These are phyloP conservation scores for Paecilomyces fulvus DNA, from an alignment of 2,329 filamentous ascomycete genomes.

Conservation along the genomic window DNA sequence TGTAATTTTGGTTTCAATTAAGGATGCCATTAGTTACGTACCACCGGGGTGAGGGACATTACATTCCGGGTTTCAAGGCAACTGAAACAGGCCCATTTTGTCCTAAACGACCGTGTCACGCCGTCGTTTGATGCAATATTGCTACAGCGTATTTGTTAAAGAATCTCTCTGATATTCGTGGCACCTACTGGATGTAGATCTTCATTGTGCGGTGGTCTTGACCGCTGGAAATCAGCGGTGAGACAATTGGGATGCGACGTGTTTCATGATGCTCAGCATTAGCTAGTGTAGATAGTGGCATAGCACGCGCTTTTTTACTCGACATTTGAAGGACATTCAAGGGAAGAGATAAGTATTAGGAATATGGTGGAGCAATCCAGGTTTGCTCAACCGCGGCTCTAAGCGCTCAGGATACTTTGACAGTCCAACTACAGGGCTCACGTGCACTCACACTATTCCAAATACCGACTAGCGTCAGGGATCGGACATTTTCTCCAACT, in stretches of 20 bases:
- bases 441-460: background rate
- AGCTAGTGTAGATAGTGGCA: background rate
- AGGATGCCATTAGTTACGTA: background rate
- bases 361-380: background rate
- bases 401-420: background rate
- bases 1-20: too few relatives aligned
- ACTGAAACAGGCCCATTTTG: background rate
- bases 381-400: background rate
- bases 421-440: background rate
- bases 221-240: background rate
- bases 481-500: slow-evolving; percentile 1
- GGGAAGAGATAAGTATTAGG: background rate
- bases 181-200: background rate
- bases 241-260: background rate
- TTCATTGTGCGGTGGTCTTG: background rate
- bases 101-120: background rate
- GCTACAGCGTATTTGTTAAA: background rate
- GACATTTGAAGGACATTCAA: background rate
- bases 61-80: background rate
- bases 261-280: background rate
- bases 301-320: background rate
- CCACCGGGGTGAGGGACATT: background rate
- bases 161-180: background rate
- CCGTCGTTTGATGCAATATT: background rate
- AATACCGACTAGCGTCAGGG: background rate